phyloP scores from a whole-genome alignment of 2,329 filamentous ascomycete species.

The Onygena corvina region DNA sequence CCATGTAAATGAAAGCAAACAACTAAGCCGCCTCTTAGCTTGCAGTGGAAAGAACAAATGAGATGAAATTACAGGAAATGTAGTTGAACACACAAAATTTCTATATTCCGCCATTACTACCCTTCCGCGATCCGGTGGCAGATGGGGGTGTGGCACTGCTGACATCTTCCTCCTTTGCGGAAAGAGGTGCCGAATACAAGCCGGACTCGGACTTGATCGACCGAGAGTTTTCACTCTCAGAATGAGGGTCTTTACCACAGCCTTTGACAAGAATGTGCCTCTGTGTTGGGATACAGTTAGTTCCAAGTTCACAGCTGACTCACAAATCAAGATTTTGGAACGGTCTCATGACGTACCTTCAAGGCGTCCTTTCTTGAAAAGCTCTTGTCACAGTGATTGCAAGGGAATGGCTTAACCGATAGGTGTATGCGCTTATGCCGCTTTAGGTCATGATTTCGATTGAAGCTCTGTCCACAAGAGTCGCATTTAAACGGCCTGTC shows the following conservation, averaged over 20 bases:
- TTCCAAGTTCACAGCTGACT: slow-evolving; percentile 13
- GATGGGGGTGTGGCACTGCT: slow-evolving; percentile 2
- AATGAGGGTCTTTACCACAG: slow-evolving; percentile 37
- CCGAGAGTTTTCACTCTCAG: slow-evolving; percentile 4
- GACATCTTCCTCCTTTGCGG: not conserved
- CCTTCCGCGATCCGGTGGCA: slow-evolving; percentile 3
- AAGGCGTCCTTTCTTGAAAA: slow-evolving; percentile 94
- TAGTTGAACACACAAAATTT: not conserved
- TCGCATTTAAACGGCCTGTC: slow-evolving; percentile 94
- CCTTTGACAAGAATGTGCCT: slow-evolving; percentile 54
- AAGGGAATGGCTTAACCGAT: slow-evolving; percentile 91
- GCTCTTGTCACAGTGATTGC: slow-evolving; percentile 82
- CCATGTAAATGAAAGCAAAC: slow-evolving; percentile 1
- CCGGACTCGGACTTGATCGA: not conserved
- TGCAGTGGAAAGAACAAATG: not conserved
- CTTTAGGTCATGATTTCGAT: slow-evolving; percentile 91
- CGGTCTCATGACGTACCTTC: slow-evolving; percentile 54
- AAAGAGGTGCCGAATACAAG: not conserved
- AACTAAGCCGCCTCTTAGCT: slow-evolving; percentile 6
- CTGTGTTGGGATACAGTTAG: slow-evolving; percentile 25
- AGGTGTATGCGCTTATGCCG: slow-evolving; percentile 91
- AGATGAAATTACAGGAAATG: not conserved
- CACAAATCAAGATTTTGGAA: slow-evolving; percentile 5
- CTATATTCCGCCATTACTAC: slow-evolving; percentile 8
- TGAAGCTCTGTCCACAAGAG: slow-evolving; percentile 84